Base-by-base conservation (phyloP, 768 basidiomycete species). In the Mycena alexandri region DNA sequence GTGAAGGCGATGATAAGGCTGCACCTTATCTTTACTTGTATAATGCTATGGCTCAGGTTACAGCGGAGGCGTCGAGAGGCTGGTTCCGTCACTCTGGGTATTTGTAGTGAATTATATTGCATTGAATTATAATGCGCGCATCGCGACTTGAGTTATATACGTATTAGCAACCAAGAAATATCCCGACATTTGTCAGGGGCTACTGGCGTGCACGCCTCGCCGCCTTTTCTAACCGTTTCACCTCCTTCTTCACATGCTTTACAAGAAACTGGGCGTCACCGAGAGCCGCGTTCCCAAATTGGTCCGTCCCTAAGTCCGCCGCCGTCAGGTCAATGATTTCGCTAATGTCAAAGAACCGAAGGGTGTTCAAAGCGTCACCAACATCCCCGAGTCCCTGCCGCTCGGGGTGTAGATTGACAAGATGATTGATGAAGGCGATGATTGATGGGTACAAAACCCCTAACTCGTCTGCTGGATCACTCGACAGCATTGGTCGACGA, bases 201-300 rank as follows among this genome's bases (percentile, higher is more conserved):
- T n/a, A 33, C 33, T 8, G n/a, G 29, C 42, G 46, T 42, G 60
- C 33, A 14, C 51, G 48, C 2, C 51, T 2, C 9, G 51, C 50
- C 17, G 21, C 17, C 44, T 61, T 61, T 29, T 63, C 61, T 29
- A 57, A 38, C 24, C 61, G 53, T 55, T 58, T 63, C 36, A 59
- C 47, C 44, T 68, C 58, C 17, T 22, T 63, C 34, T 52, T 25
- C 46, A 44, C 60, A 14, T 68, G 44, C 38, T 1, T 10, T 3
- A 68, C 46, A n/a, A 68, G 54, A 63, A 55, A 68, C 41, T 52
- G 1, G 42, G 67, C 67, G 58, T 68, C 54, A 22, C 67, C 67
- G 17, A 1, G 25, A 33, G 43, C 16, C 29, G 52, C 19, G 7
- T 44, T 62, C 33, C 51, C 51, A 46, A 52, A 68, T 63, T 44